Evolutionary conservation across 139 green algal species (phyloP).

Genomic region (Nannochloris sp.): DNA sequence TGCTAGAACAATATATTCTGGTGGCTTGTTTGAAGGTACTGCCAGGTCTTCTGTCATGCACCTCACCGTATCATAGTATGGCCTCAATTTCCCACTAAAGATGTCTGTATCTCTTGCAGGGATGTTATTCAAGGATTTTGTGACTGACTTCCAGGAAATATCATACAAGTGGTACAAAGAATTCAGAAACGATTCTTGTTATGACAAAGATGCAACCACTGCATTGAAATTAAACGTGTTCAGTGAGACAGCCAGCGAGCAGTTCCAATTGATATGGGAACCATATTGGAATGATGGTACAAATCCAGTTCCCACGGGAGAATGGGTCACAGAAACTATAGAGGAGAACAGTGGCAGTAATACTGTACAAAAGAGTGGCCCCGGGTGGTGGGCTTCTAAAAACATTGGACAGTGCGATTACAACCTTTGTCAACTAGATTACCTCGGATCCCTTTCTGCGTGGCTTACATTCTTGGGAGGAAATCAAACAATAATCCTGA

Average conservation of each 20-base stretch:
- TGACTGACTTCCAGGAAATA: neutral
- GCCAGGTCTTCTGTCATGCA: neutral
- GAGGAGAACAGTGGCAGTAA: neutral
- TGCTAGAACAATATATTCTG: neutral
- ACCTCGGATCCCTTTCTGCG: neutral
- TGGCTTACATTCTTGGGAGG: neutral
- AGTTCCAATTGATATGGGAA: neutral
- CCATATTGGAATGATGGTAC: neutral
- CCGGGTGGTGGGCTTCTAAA: neutral
- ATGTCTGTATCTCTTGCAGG: neutral
- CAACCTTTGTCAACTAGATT: neutral
- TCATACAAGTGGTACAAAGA: constrained; percentile 1
- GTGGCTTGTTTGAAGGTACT: constrained; percentile 1
- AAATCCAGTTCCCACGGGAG: neutral
- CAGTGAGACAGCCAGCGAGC: neutral
- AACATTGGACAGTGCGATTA: neutral
- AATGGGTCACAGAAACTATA: neutral
- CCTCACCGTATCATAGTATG: too few relatives aligned
- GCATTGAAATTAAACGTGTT: neutral
- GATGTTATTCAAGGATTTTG: neutral
- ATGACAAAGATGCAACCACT: neutral
- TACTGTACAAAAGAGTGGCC: neutral
- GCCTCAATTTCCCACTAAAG: too few relatives aligned
- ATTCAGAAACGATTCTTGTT: neutral
- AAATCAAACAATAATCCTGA: neutral